Evolutionary conservation across 768 basidiomycete genomes (phyloP).

Genomic region (Epithele typhae): DNA sequence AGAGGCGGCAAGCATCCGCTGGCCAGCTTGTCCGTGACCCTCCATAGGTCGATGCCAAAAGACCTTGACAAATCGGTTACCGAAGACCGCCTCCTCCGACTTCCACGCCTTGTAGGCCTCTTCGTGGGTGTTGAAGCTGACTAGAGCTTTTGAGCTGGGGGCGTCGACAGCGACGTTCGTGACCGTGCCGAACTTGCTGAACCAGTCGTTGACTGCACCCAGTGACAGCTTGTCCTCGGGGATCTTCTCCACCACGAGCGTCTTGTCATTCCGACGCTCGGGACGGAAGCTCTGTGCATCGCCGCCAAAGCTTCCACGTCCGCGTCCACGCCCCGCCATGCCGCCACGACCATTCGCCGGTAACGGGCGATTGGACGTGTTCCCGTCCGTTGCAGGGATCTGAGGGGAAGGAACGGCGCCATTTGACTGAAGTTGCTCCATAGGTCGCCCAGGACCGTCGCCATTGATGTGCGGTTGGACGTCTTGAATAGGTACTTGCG

Average conservation of each 20-base stretch:
- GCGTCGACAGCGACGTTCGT: slow-evolving; percentile 88
- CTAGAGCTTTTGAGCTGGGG: slow-evolving; percentile 71
- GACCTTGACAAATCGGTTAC: slow-evolving; percentile 90
- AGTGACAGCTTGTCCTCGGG: slow-evolving; percentile 79
- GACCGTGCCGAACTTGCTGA: slow-evolving; percentile 88
- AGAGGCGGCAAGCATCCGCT: slow-evolving; percentile 76
- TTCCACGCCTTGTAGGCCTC: slow-evolving; percentile 91
- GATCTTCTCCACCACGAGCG: slow-evolving; percentile 92
- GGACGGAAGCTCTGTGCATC: slow-evolving; percentile 65
- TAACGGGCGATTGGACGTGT: slow-evolving; percentile 27
- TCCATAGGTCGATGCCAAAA: slow-evolving; percentile 95
- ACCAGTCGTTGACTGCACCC: slow-evolving; percentile 80
- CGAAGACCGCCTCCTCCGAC: slow-evolving; percentile 91
- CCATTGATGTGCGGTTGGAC: slow-evolving; percentile 20
- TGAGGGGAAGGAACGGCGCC: slow-evolving; percentile 5
- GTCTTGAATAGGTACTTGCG: slow-evolving; percentile 37
- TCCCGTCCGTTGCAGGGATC: slow-evolving; percentile 20
- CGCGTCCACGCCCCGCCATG: slow-evolving; percentile 30
- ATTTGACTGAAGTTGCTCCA: slow-evolving; percentile 2
- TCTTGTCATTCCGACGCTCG: slow-evolving; percentile 67
- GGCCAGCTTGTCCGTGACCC: slow-evolving; percentile 79
- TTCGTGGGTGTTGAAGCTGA: slow-evolving; percentile 79
- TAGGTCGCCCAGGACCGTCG: background rate
- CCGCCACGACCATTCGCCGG: slow-evolving; percentile 34
- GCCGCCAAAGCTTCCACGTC: slow-evolving; percentile 54